Evolutionary conservation across 1,284 basidiomycete genomes (phyloP), one percentile per base, ranked within the genome.

Genomic region (Microbotryum scabiosae): DNA sequence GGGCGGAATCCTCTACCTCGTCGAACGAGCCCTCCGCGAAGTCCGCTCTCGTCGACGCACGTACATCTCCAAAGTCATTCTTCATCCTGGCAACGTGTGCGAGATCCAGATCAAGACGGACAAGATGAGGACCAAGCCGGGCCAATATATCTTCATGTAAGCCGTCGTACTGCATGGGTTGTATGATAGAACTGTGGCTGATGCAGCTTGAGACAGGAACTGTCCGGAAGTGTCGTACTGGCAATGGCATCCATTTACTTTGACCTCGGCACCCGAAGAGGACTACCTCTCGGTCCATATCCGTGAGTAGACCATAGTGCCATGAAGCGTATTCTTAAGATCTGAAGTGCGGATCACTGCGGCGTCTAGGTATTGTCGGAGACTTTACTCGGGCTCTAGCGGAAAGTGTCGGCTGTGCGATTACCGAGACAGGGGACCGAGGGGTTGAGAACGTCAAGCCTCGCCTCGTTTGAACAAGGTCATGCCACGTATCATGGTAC

Each of bases 41-140:
- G 76, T 91, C 57, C 83, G 90, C 59, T 87, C 88, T 23, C 83
- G 90, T 55, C 90, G 93, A 73, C 79, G 84, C 64, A 94, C 90
- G 7, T 90, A 85, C 75, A 85, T 93, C 72, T 87, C 85, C 73
- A 93, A 93, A 77, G 88, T 93, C 75, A 87, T 94, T 72, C 58
- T 90, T 73, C 90, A 93, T 75, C 90, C 90, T 21, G 88, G 86
- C 51, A 87, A 86, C 67, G 90, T 93, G 65, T 81, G 90, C 77
- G 90, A 93, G 75, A 78, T 94, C 28, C 90, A 92, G 75, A 90
- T 93, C 80, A 92, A 91, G 79, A 93, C 92, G 76, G 90, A 92
- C 71, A 87, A 85, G 76, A 88, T 83, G 0, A 84, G 78, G 54
- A 61, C 63, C 4, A 51, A 61, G 7, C 59, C 70, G 0, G 70